Percentiles rank a stretch among this genome's conserved stretches.
Evolutionary conservation across 2,329 filamentous ascomycete species (phyloP).

Genomic region (Hypoxylon sp.): DNA sequence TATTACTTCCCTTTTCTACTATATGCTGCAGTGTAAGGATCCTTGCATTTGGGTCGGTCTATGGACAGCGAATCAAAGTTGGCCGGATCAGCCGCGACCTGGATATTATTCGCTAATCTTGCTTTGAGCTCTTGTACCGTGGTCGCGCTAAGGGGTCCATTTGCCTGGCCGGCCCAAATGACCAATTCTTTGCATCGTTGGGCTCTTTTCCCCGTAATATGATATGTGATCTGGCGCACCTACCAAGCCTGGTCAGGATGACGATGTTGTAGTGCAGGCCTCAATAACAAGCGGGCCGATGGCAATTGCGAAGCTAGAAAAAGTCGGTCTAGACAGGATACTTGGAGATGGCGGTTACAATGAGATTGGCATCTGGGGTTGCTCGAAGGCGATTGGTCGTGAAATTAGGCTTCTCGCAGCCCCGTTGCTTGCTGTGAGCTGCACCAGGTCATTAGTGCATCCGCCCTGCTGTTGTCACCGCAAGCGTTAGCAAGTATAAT

Average conservation of each 20-base stretch:
- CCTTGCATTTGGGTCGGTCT: slow-evolving; percentile 37
- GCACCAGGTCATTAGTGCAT: slow-evolving; percentile 39
- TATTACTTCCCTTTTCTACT: slow-evolving; percentile 36
- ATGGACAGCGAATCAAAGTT: slow-evolving; percentile 34
- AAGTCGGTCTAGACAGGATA: slow-evolving; percentile 39
- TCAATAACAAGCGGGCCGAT: slow-evolving; percentile 31
- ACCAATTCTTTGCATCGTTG: slow-evolving; percentile 43
- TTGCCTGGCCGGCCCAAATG: slow-evolving; percentile 37
- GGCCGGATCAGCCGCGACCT: slow-evolving; percentile 44
- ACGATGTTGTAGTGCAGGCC: slow-evolving; percentile 35
- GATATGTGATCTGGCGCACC: slow-evolving; percentile 42
- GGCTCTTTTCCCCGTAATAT: slow-evolving; percentile 40
- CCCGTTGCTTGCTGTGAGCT: slow-evolving; percentile 40
- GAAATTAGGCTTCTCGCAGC: slow-evolving; percentile 44
- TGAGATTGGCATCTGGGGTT: slow-evolving; percentile 31
- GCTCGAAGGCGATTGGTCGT: slow-evolving; percentile 41
- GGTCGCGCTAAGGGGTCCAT: slow-evolving; percentile 38
- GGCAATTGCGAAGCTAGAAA: slow-evolving; percentile 29
- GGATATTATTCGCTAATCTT: slow-evolving; percentile 43
- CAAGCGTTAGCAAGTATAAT: slow-evolving; percentile 24
- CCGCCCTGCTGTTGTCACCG: slow-evolving; percentile 31
- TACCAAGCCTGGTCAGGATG: slow-evolving; percentile 28
- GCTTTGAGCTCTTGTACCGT: slow-evolving; percentile 28
- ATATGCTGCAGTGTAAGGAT: slow-evolving; percentile 40
- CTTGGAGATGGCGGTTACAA: slow-evolving; percentile 31